phyloP scores from a whole-genome alignment of 805 yeast species.

The Lachancea dasiensis region DNA sequence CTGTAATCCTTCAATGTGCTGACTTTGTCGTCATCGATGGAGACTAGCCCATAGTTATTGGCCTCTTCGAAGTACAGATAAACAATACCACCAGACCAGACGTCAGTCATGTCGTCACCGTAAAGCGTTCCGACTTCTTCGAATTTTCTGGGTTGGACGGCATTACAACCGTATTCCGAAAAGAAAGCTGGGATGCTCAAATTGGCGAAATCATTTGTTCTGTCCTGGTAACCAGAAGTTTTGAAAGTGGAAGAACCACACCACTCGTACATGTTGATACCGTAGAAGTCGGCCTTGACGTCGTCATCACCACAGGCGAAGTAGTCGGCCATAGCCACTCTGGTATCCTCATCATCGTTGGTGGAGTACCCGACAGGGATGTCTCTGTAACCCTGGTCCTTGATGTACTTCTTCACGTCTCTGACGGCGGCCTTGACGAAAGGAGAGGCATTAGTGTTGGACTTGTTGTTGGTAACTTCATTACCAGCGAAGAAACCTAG shows the following conservation, averaged over 20 bases:
- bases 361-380: slow-evolving; percentile 83
- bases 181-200: slow-evolving; percentile 69
- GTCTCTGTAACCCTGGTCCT: slow-evolving; percentile 51
- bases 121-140: slow-evolving; percentile 63
- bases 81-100: slow-evolving; percentile 88
- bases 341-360: slow-evolving; percentile 63
- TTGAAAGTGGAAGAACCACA: slow-evolving; percentile 60
- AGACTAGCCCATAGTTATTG: slow-evolving; percentile 70
- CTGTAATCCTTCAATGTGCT: slow-evolving; percentile 57
- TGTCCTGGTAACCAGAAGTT: slow-evolving; percentile 57
- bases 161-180: slow-evolving; percentile 80
- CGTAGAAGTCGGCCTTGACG: slow-evolving; percentile 71
- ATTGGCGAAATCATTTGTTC: slow-evolving; percentile 59
- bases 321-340: slow-evolving; percentile 65
- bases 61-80: slow-evolving; percentile 78
- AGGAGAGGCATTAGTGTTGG: slow-evolving; percentile 71
- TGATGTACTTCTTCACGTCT: slow-evolving; percentile 67
- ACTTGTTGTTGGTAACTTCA: slow-evolving; percentile 64
- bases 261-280: slow-evolving; percentile 89
- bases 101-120: slow-evolving; percentile 65
- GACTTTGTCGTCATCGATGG: slow-evolving; percentile 42
- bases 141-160: slow-evolving; percentile 62
- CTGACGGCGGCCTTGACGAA: slow-evolving; percentile 79
- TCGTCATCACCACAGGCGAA: slow-evolving; percentile 67
- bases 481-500: slow-evolving; percentile 85